Evolutionary conservation across 345 rosid genomes (phyloP).

Genomic region (Aquilaria sinensis): DNA sequence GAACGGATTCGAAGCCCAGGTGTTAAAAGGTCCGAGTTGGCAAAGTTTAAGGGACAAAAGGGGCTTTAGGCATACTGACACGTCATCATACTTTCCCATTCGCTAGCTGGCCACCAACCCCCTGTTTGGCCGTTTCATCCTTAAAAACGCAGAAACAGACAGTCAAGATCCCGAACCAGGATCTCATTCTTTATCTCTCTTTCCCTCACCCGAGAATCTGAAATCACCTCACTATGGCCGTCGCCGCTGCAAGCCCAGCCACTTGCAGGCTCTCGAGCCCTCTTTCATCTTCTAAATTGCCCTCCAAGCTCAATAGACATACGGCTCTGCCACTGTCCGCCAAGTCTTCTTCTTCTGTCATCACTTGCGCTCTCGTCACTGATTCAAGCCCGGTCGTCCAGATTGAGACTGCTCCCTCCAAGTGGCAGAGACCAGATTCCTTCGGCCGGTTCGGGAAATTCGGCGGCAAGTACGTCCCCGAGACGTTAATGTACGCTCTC

Average conservation of each 20-base stretch:
- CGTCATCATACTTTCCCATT: not conserved
- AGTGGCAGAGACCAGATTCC: conserved; percentile 70
- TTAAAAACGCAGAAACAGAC: not conserved
- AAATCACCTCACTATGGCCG: not conserved
- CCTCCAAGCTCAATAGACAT: conserved; percentile 21
- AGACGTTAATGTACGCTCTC: conserved; percentile 86
- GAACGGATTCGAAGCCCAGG: too few species aligned
- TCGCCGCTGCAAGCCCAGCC: conserved; percentile 16
- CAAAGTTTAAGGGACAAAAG: too few species aligned
- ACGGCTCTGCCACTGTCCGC: conserved; percentile 15
- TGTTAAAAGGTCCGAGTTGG: too few species aligned
- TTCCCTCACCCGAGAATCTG: not conserved
- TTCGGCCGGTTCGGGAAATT: conserved; percentile 86
- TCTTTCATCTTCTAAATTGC: conserved; percentile 20
- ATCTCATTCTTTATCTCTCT: not conserved
- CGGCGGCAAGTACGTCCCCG: conserved; percentile 94
- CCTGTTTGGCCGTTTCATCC: not conserved
- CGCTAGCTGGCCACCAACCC: not conserved
- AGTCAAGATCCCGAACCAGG: not conserved
- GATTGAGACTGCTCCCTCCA: conserved; percentile 36
- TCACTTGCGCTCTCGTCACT: conserved; percentile 47
- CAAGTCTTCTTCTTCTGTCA: conserved; percentile 12
- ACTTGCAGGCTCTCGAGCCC: conserved; percentile 12
- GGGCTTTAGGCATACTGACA: not conserved
- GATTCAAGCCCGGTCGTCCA: conserved; percentile 23